Evolutionary conservation across 2,329 filamentous ascomycete species (phyloP).

Genomic region (Chaetomium sp.): DNA sequence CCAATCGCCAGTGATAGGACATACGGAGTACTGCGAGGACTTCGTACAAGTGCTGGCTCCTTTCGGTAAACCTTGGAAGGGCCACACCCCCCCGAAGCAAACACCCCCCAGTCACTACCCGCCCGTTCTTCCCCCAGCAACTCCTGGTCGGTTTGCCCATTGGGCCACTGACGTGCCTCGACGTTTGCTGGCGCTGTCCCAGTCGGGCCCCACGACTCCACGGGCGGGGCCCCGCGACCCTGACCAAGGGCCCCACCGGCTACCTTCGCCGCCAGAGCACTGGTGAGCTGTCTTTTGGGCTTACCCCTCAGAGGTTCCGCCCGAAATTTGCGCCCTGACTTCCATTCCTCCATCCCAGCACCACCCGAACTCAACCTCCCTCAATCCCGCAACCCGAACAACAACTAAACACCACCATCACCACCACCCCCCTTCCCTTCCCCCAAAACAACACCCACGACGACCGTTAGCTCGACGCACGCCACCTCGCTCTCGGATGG

Average conservation of each 20-base stretch:
- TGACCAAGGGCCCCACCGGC: constrained; percentile 8
- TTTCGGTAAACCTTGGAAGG: not conserved
- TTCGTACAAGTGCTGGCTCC: not conserved
- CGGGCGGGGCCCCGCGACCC: constrained; percentile 12
- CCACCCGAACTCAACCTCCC: constrained; percentile 5
- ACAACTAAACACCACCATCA: too few species aligned
- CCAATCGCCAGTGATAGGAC: not conserved
- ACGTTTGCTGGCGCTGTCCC: constrained; percentile 6
- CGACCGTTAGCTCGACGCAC: constrained; percentile 10
- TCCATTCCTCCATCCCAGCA: constrained; percentile 5
- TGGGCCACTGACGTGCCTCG: constrained; percentile 9
- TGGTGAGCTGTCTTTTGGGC: constrained; percentile 10
- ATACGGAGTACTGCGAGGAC: too few species aligned
- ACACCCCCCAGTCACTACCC: not conserved
- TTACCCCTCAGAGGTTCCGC: constrained; percentile 14
- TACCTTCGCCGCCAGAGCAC: constrained; percentile 10
- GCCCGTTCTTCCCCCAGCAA: not conserved
- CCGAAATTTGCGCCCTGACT: constrained; percentile 5
- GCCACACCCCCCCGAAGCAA: too few species aligned
- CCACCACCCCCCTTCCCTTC: too few species aligned
- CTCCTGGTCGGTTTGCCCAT: constrained; percentile 4
- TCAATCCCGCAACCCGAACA: not conserved
- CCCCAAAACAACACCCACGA: not conserved
- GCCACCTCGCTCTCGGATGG: constrained; percentile 10
- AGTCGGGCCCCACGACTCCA: constrained; percentile 16